Evolutionary conservation across 192 early-diverging fungal species (phyloP).

Genomic region (Coemansia sp.): DNA sequence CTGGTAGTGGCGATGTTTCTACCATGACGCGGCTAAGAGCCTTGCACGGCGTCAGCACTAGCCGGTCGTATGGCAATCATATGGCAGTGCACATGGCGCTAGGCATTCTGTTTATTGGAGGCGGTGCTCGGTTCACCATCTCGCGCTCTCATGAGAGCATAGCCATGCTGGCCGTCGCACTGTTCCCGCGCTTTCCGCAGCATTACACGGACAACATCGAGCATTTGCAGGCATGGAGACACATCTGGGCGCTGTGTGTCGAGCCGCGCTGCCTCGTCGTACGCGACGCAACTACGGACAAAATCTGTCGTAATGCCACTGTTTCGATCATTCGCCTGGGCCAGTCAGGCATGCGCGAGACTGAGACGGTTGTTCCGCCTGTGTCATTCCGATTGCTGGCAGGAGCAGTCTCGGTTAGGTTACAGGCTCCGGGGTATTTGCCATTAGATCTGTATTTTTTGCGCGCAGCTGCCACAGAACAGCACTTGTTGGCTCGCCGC

Average conservation of each 20-base stretch:
- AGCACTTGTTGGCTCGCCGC: background rate
- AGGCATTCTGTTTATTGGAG: constrained; percentile 46
- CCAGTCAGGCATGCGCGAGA: background rate
- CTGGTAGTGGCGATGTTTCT: constrained; percentile 76
- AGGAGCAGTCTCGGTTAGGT: background rate
- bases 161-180: constrained; percentile 37
- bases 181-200: constrained; percentile 51
- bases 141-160: constrained; percentile 32
- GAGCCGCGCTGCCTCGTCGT: constrained; percentile 45
- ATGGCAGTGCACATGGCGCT: constrained; percentile 53
- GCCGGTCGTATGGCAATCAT: constrained; percentile 47
- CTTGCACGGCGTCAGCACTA: constrained; percentile 48
- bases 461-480: background rate
- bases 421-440: constrained; percentile 37
- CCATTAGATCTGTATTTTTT: constrained; percentile 24
- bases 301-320: constrained; percentile 30
- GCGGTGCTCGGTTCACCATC: constrained; percentile 47
- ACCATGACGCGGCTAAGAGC: constrained; percentile 61
- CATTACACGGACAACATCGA: constrained; percentile 38
- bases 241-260: constrained; percentile 50
- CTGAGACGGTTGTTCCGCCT: constrained; percentile 8
- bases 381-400: constrained; percentile 24
- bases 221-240: constrained; percentile 56
- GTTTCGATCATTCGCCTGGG: background rate
- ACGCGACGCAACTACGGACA: constrained; percentile 31